phyloP scores from a whole-genome alignment of 495 filamentous ascomycete species.

The Elasticomyces elasticus region DNA sequence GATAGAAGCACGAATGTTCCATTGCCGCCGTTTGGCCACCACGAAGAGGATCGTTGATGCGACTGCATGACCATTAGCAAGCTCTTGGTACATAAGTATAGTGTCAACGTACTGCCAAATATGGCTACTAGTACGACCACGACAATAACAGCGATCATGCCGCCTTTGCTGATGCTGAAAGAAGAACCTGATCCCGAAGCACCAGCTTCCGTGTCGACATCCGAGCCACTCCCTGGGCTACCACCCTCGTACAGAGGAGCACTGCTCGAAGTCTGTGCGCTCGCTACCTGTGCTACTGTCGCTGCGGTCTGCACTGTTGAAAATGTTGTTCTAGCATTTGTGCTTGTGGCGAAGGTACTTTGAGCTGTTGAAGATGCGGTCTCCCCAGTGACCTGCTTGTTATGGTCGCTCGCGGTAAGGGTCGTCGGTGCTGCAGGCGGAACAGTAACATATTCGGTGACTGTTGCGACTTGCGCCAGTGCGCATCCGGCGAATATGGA shows the following conservation, averaged over 20 bases:
- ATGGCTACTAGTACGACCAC: conserved; percentile 48
- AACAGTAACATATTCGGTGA: conserved; percentile 3
- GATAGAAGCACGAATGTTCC: conserved; percentile 41
- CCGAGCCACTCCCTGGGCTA: not conserved
- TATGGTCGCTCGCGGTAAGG: not conserved
- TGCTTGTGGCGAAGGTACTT: not conserved
- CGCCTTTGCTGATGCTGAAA: conserved; percentile 47
- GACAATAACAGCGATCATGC: conserved; percentile 51
- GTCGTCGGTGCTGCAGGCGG: not conserved
- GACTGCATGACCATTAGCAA: conserved; percentile 26
- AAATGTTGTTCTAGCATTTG: not conserved
- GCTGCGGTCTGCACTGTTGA: not conserved
- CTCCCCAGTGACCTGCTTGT: not conserved
- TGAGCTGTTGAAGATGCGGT: not conserved
- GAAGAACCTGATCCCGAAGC: conserved; percentile 43
- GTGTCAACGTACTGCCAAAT: conserved; percentile 37
- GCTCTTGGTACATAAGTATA: not conserved
- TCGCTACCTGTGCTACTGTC: not conserved
- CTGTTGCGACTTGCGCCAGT: conserved; percentile 2
- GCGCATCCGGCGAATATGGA: not conserved
- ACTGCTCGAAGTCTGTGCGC: not conserved
- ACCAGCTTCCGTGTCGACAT: conserved; percentile 36
- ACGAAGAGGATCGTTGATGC: conserved; percentile 40
- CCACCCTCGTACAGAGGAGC: not conserved
- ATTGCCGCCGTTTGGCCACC: conserved; percentile 45